Percentiles rank a stretch among this genome's conserved stretches.
phyloP scores from a whole-genome alignment of 148 eudicot species.

The Dysphania ambrosioides region DNA sequence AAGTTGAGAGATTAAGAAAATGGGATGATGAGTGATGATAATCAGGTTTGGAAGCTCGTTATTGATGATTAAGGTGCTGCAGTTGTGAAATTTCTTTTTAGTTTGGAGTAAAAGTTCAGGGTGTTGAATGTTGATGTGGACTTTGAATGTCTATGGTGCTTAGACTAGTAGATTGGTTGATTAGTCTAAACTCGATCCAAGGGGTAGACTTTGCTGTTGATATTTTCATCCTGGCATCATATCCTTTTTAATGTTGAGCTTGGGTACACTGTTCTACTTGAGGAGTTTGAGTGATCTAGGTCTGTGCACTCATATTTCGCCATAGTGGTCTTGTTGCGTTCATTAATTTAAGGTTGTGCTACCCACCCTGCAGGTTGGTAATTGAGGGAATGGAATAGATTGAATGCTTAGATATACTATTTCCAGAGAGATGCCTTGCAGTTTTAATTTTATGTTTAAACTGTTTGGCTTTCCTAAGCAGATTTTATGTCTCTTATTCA shows the following conservation, averaged over 20 bases:
- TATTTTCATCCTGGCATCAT: no score
- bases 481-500: constrained; percentile 31
- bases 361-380: background rate
- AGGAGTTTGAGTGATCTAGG: background rate
- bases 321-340: background rate
- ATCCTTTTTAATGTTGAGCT: background rate
- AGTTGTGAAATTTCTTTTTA: background rate
- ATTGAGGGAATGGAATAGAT: no score
- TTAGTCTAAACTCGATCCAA: background rate
- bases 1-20: background rate
- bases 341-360: background rate
- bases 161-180: background rate
- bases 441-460: background rate
- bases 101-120: no score
- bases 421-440: background rate
- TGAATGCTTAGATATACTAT: no score
- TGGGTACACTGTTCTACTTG: background rate
- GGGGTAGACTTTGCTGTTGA: background rate
- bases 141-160: background rate
- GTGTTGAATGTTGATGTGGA: background rate
- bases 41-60: background rate
- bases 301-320: background rate
- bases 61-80: background rate
- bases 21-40: background rate
- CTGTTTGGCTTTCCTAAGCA: constrained; percentile 8